phyloP scores from a whole-genome alignment of 306 rosid genomes.

The barrel medic (Medicago truncatula) region MtrunA17r5.0-ANR NC_053043.1:51238501-51239000 shows the following conservation, averaged over 20 bases:
- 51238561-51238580: slow-evolving; percentile 65
- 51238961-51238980: not conserved
- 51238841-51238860: slow-evolving; percentile 35
- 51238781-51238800: slow-evolving; percentile 69
- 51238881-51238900: slow-evolving; percentile 14
- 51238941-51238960: slow-evolving; percentile 34
- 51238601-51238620: slow-evolving; percentile 70
- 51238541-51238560: slow-evolving; percentile 78
- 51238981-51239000: not conserved
- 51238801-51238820: slow-evolving; percentile 67
- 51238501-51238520: slow-evolving; percentile 68
- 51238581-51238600: slow-evolving; percentile 74
- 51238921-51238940: slow-evolving; percentile 23
- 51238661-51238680: slow-evolving; percentile 62
- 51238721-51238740: slow-evolving; percentile 58
- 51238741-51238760: slow-evolving; percentile 62
- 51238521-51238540: slow-evolving; percentile 76
- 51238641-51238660: slow-evolving; percentile 72
- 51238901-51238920: slow-evolving; percentile 28
- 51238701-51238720: slow-evolving; percentile 56
- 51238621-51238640: slow-evolving; percentile 65
- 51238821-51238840: slow-evolving; percentile 69
- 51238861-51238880: slow-evolving; percentile 19
- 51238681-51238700: slow-evolving; percentile 68
- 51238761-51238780: slow-evolving; percentile 75